Base-by-base conservation (phyloP, 1,139 yeast genomes). In the Sugiyamaella castrensis region DNA sequence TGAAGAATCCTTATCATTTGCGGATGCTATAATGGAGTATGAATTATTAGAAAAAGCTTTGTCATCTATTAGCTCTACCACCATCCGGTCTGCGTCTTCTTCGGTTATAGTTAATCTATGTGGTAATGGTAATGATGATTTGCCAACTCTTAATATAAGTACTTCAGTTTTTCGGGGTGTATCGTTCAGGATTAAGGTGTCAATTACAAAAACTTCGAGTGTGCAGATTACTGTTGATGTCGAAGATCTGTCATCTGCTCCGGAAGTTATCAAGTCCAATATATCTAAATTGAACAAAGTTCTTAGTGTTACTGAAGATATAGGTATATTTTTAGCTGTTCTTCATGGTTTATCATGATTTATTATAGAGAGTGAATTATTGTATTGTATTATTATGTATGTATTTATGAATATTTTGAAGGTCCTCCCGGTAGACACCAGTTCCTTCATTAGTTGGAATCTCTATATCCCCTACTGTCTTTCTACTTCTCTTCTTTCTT, bases 361-460 rank as follows among this genome's bases (percentile, higher is more conserved):
- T 59, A 55, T 55, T 58, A 59, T 47, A 53, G 60, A 60, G 59
- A 39, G 62, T 62, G 31, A 51, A 50, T 40, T 62, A 61, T 38
- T 54, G 59, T 43, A 57, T 59, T 40, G 53, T 56, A 52, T 53
- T 52, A 29, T 55, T 58, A 57, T 55, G 28, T 60, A 60, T 33
- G 56, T 58, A 43, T 58, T 58, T 58, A 59, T 58, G 33, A 48
- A 58, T 48, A 58, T 19, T 19, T 58, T 52, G 62, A 58, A 51
- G 45, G 38, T 35, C 15, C 19, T n/a, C 19, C 38, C 19, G 19
- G 19, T n/a, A n/a, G n/a, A n/a, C n/a, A n/a, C n/a, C n/a, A n/a
- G n/a, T n/a, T n/a, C n/a, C n/a, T n/a, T n/a, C n/a, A n/a, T n/a
- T n/a, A n/a, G n/a, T n/a, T n/a, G n/a, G n/a, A n/a, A n/a, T n/a